Percentiles rank a stretch among this genome's conserved stretches.
phyloP scores from a whole-genome alignment of 2,329 filamentous ascomycete species.

The Aspergillus awamori region DNA sequence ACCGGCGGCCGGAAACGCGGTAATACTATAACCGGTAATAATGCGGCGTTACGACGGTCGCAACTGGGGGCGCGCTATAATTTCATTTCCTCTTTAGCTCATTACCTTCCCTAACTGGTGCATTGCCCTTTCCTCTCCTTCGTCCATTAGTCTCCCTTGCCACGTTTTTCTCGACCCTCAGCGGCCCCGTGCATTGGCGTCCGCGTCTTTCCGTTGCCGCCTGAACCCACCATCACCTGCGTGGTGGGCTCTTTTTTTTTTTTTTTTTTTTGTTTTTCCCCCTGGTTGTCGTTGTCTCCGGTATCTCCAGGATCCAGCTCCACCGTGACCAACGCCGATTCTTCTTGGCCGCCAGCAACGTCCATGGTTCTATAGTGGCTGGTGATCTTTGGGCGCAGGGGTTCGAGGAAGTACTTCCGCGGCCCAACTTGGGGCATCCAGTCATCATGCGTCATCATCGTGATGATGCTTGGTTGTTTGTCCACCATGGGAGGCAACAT shows the following conservation, averaged over 20 bases:
- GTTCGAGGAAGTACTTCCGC: not conserved
- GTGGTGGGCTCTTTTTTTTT: constrained; percentile 20
- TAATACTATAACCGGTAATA: not conserved
- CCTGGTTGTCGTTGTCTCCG: constrained; percentile 17
- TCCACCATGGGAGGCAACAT: not conserved
- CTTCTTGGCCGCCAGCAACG: constrained; percentile 17
- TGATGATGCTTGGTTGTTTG: not conserved
- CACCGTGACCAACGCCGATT: constrained; percentile 18
- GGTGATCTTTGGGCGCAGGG: constrained; percentile 6
- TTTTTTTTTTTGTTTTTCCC: no score
- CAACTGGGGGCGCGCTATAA: constrained; percentile 1
- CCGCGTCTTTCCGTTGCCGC: constrained; percentile 38
- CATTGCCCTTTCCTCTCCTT: not conserved
- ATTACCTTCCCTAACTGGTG: not conserved
- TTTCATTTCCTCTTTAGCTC: constrained; percentile 12
- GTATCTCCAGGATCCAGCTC: constrained; percentile 20
- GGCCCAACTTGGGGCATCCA: constrained; percentile 11
- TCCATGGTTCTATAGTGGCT: constrained; percentile 14
- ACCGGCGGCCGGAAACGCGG: constrained; percentile 2
- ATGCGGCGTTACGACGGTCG: not conserved
- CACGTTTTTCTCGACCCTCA: constrained; percentile 36
- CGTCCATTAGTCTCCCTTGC: constrained; percentile 21
- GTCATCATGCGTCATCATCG: constrained; percentile 6
- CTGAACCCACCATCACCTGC: constrained; percentile 31
- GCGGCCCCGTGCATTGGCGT: constrained; percentile 39